Evolutionary conservation across 495 filamentous ascomycete genomes (phyloP), one percentile per base, ranked within the genome.

Genomic region (Bacidia gigantensis): DNA sequence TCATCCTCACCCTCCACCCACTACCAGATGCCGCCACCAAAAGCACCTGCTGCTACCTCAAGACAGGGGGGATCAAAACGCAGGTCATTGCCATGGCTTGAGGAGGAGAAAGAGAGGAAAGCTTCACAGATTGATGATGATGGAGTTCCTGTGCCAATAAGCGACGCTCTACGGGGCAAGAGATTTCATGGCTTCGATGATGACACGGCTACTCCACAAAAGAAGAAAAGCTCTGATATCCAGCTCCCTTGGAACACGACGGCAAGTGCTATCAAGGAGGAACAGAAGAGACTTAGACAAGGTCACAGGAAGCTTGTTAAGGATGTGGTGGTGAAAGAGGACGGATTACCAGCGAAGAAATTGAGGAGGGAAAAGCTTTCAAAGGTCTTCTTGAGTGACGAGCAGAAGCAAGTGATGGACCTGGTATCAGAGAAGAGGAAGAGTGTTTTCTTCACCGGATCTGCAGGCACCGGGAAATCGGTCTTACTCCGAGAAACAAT

Each of bases 381-480:
- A 0, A 66, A 72, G 9, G 75, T 94, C 18, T 80, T 79, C 48
- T 71, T 98, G 20, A 96, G 87, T 63, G 75, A 83, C 1, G 92
- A 98, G 63, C 92, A 98, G 64, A 70, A 73, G 42, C 77, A 82
- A 54, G 87, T 98, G n/a, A 71, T 90, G 49, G 75, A 84, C 14
- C 67, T 94, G 12, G 88, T 97, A 21, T 71, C 85, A 2, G 74
- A 89, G 2, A 62, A 82, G 32, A 70, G 72, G 26, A 84, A 88
- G 61, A 95, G 92, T 58, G 89, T 96, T 2, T 98, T 98, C 72
- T 98, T 97, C 67, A 98, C 92, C 1, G 92, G 92, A 52, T 94
- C 92, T 40, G 92, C 92, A 51, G 92, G 92, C 74, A 98, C 92
- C 20, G 92, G 92, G 55, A 98, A 98, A 69, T 98, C 92, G 0